These are phyloP conservation scores for Nakazawaea pomicola DNA, from an alignment of 805 yeast genomes.

Conservation along the genomic window DNA sequence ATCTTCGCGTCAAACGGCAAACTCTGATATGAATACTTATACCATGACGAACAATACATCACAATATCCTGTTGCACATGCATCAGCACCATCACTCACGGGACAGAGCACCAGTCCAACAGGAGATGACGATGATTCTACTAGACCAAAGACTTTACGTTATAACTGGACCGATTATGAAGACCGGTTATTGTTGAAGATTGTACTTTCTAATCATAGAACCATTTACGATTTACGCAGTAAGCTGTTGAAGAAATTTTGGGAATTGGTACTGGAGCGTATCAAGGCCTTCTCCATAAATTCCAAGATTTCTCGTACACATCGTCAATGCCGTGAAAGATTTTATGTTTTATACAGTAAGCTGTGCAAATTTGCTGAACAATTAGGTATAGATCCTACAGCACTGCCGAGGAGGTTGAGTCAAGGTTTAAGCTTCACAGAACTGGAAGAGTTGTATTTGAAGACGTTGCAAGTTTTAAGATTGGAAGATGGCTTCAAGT, in stretches of 20 bases:
- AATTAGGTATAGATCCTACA: conserved; percentile 10
- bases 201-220: conserved; percentile 8
- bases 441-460: conserved; percentile 11
- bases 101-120: no score
- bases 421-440: conserved; percentile 12
- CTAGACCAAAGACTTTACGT: conserved; percentile 5
- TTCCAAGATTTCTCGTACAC: conserved; percentile 9
- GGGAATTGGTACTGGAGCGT: conserved; percentile 12
- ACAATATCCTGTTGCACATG: no score
- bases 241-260: conserved; percentile 13
- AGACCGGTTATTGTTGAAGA: conserved; percentile 10
- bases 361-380: conserved; percentile 12
- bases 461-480: conserved; percentile 6
- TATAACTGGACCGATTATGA: conserved; percentile 13
- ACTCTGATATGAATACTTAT: no score
- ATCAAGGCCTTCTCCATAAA: conserved; percentile 4
- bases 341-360: conserved; percentile 12
- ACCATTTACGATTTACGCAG: conserved; percentile 5
- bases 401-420: conserved; percentile 1
- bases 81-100: no score
- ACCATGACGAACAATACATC: no score
- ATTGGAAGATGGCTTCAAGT: conserved; percentile 12
- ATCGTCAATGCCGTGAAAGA: conserved; percentile 13
- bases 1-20: no score
- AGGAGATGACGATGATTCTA: conserved; percentile 7